These are phyloP conservation scores for Debaryomyces robertsiae DNA, from an alignment of 1,139 yeast genomes.

Conservation along the genomic window DNA sequence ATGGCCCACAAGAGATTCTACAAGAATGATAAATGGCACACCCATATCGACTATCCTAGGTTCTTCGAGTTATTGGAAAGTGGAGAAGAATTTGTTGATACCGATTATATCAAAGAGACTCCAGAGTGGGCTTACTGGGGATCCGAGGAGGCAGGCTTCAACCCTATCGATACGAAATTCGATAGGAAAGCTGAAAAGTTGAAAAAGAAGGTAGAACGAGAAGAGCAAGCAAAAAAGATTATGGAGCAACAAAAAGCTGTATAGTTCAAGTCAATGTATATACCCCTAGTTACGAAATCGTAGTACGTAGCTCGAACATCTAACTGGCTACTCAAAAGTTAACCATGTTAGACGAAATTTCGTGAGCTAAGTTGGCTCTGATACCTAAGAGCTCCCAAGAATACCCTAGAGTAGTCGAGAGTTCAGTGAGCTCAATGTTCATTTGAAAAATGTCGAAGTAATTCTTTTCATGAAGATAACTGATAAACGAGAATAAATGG, in stretches of 20 bases:
- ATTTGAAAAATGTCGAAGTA: too few species aligned
- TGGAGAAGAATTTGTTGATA: slow-evolving; percentile 67
- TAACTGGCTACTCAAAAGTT: too few species aligned
- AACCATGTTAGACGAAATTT: too few species aligned
- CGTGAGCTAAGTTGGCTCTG: too few species aligned
- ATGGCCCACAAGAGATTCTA: slow-evolving; percentile 77
- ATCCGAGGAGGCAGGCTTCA: slow-evolving; percentile 82
- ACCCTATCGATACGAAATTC: slow-evolving; percentile 76
- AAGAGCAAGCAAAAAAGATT: slow-evolving; percentile 24
- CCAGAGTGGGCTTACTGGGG: slow-evolving; percentile 95
- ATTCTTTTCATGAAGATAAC: too few species aligned
- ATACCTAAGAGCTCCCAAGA: too few species aligned
- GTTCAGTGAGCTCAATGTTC: too few species aligned
- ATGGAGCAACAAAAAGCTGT: slow-evolving; percentile 11
- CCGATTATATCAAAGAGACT: slow-evolving; percentile 80
- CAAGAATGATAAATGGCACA: slow-evolving; percentile 76
- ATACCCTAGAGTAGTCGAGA: too few species aligned
- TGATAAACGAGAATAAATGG: too few species aligned
- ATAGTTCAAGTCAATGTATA: slow-evolving; percentile 1
- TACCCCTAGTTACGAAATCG: background rate
- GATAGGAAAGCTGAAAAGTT: slow-evolving; percentile 68
- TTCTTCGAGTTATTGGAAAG: slow-evolving; percentile 71
- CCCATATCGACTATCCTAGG: slow-evolving; percentile 81
- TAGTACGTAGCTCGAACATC: too few species aligned
- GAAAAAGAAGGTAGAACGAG: slow-evolving; percentile 48